phyloP scores from a whole-genome alignment of 148 eudicot genomes.

The Pharnaceum exiguum region DNA sequence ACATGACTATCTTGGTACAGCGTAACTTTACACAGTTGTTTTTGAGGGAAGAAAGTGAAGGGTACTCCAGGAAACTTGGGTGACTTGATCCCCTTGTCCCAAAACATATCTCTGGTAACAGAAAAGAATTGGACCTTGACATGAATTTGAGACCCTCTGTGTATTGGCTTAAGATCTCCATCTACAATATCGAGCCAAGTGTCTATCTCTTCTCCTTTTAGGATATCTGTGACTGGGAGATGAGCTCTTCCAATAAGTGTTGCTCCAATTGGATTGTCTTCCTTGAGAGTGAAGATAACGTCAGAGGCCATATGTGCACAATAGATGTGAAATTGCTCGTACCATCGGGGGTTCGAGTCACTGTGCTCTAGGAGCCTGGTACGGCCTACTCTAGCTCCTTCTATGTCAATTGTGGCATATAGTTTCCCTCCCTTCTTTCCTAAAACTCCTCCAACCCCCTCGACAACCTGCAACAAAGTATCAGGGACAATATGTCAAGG shows the following conservation, averaged over 20 bases:
- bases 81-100: conserved; percentile 41
- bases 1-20: conserved; percentile 49
- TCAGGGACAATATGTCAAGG: not conserved
- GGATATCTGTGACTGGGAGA: conserved; percentile 35
- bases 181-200: conserved; percentile 39
- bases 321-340: conserved; percentile 47
- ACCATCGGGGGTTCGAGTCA: conserved; percentile 43
- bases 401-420: conserved; percentile 27
- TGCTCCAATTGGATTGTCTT: conserved; percentile 40
- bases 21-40: conserved; percentile 38
- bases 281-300: conserved; percentile 41
- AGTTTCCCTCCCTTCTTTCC: conserved; percentile 7
- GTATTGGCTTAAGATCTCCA: conserved; percentile 28
- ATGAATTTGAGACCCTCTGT: conserved; percentile 31
- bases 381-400: conserved; percentile 30
- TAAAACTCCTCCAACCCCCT: conserved; percentile 8
- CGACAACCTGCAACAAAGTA: conserved; percentile 16
- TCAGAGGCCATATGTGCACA: conserved; percentile 45
- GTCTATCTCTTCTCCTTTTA: conserved; percentile 32
- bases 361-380: conserved; percentile 24
- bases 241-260: conserved; percentile 40
- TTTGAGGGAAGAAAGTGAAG: conserved; percentile 41
- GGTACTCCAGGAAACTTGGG: conserved; percentile 48
- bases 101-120: conserved; percentile 31
- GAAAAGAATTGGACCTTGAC: conserved; percentile 38